Conservation (phyloP, 2,329 filamentous ascomycete species). For the Arthroderma sp. region DNA sequence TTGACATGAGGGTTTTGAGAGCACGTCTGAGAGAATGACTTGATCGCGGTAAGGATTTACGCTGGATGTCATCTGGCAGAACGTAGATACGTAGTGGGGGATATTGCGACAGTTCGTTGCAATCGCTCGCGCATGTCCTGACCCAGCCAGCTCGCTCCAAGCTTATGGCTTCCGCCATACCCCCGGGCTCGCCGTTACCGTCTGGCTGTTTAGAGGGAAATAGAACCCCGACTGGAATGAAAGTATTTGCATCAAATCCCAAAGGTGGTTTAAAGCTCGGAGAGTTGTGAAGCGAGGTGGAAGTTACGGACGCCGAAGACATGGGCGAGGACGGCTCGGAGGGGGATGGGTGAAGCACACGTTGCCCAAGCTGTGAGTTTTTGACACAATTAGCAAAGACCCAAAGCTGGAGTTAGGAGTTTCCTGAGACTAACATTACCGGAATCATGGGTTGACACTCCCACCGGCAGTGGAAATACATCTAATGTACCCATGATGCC, state of each 20-base stretch:
- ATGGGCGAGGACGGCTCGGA: too few relatives aligned
- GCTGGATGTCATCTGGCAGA: conserved; percentile 28
- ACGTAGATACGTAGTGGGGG: conserved; percentile 24
- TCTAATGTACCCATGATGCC: too few relatives aligned
- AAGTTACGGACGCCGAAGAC: too few relatives aligned
- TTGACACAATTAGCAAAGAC: too few relatives aligned
- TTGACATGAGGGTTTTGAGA: conserved; percentile 28
- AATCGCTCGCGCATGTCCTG: conserved; percentile 10
- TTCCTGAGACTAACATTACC: too few relatives aligned
- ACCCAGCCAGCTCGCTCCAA: conserved; percentile 27
- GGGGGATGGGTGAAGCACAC: too few relatives aligned
- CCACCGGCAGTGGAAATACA: too few relatives aligned
- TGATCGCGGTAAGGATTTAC: conserved; percentile 21
- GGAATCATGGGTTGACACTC: too few relatives aligned
- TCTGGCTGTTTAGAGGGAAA: conserved; percentile 9
- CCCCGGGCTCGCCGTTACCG: background rate
- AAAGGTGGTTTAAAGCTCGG: too few relatives aligned
- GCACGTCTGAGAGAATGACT: conserved; percentile 21
- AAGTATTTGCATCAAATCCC: conserved; percentile 10
- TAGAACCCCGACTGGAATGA: conserved; percentile 23
- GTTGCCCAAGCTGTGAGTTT: too few relatives aligned
- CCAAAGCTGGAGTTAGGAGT: too few relatives aligned
- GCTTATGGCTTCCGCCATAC: conserved; percentile 12
- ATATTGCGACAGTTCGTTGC: background rate
- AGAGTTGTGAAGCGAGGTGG: too few relatives aligned